Base-by-base conservation (phyloP, 148 eudicot genomes). In the Camellia sinensis region DNA sequence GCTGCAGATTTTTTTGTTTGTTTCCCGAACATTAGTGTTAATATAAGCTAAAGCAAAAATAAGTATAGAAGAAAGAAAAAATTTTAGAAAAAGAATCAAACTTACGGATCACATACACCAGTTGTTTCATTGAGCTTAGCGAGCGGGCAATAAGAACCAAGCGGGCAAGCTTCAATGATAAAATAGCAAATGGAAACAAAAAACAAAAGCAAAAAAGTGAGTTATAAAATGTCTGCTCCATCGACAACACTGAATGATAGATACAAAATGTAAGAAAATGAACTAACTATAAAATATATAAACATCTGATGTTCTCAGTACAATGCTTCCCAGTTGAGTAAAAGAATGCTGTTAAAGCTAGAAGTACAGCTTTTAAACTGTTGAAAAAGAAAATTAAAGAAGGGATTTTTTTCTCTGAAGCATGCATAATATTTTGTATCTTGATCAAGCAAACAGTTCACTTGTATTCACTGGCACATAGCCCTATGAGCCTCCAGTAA, bases 31-130 rank as follows among this genome's bases (percentile, higher is more conserved):
- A 69, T 83, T 18, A 59, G 53, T 50, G 67, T 73, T 29, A 75
- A 48, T 41, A 8, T 74, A 63, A 76, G 19, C 59, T 21, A 43
- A 77, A 67, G 69, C 21, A 72, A 17, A 29, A 53, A 54, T n/a
- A 79, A 67, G 41, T 13, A 50, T 1, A 1, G 41, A 61, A 65
- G 53, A 63, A 71, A 19, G 46, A 12, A 64, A 41, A 9, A 61
- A 15, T 9, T 62, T 71, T 76, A 52, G 54, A 52, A 17, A 44
- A 80, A 78, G 74, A 53, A 69, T 73, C 71, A 15, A 79, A 89
- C 98, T 90, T 90, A 95, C 98, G 98, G 98, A 44, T 91, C 96
- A 88, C 98, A 95, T 45, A 87, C 70, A 60, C 93, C 97, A 12
- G 93, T 87, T 52, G 61, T 74, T 11, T 50, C 74, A 78, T 95